Conservation (phyloP, 306 rosid species). For the Prunus padus region DNA sequence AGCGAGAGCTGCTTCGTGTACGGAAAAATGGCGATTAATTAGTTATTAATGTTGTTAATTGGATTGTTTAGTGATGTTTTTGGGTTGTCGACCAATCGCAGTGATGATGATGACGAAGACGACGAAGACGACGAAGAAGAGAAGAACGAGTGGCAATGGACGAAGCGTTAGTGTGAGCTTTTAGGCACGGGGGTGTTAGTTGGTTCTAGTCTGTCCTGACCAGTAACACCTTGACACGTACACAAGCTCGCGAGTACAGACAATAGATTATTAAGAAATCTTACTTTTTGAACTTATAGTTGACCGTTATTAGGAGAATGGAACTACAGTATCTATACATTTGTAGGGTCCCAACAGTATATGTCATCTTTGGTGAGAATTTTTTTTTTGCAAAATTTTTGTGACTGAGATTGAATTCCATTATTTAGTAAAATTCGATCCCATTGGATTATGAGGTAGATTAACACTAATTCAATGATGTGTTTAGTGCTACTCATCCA, state of each 20-base stretch:
- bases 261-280: background rate
- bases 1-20: background rate
- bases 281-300: background rate
- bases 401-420: too few species aligned
- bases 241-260: background rate
- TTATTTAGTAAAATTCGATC: too few species aligned
- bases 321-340: background rate
- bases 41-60: background rate
- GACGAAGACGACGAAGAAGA: conserved; percentile 6
- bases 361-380: too few species aligned
- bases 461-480: too few species aligned
- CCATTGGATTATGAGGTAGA: too few species aligned
- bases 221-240: background rate
- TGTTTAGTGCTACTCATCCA: too few species aligned
- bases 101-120: background rate
- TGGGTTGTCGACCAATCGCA: background rate
- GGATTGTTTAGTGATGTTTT: background rate
- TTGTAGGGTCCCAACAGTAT: too few species aligned
- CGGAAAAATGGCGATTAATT: background rate
- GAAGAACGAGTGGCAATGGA: conserved; percentile 1
- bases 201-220: background rate
- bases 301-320: background rate
- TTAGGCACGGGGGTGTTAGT: background rate
- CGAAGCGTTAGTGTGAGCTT: background rate
- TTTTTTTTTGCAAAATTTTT: too few species aligned